phyloP scores from a whole-genome alignment of 768 basidiomycete species.

The Chalciporus pseudorubinellus region DNA sequence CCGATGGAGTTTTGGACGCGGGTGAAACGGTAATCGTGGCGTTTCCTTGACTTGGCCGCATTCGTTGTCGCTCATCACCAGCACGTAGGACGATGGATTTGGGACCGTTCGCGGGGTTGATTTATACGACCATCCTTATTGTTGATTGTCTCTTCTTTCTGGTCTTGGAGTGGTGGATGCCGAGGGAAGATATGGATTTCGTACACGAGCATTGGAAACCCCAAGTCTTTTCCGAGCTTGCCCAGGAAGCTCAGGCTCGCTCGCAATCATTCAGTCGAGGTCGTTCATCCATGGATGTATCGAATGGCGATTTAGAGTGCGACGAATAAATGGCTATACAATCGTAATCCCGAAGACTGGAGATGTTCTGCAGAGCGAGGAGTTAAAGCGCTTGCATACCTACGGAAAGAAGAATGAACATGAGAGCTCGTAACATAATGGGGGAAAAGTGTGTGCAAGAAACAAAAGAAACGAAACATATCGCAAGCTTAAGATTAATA shows the following conservation, averaged over 20 bases:
- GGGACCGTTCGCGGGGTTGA: conserved; percentile 80
- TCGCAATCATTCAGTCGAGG: too few species aligned
- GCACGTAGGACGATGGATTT: conserved; percentile 64
- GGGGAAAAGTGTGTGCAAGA: not conserved
- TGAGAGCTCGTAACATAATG: too few species aligned
- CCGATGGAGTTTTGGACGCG: conserved; percentile 76
- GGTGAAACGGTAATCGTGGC: conserved; percentile 72
- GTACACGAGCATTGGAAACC: conserved; percentile 65
- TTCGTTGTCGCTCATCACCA: too few species aligned
- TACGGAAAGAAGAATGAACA: too few species aligned
- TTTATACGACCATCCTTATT: conserved; percentile 83
- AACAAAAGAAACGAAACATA: not conserved
- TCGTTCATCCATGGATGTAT: conserved; percentile 1
- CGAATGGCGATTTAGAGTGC: conserved; percentile 12
- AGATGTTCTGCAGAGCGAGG: too few species aligned
- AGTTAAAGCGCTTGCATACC: too few species aligned
- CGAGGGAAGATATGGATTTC: conserved; percentile 72
- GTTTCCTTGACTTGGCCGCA: conserved; percentile 6
- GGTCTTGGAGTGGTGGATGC: conserved; percentile 82
- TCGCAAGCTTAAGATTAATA: too few species aligned
- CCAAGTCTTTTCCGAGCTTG: conserved; percentile 21
- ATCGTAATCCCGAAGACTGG: too few species aligned
- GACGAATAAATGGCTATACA: conserved; percentile 12
- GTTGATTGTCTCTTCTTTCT: conserved; percentile 88
- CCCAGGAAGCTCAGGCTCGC: not conserved